Percentiles rank a stretch among this genome's conserved stretches.
Conservation (phyloP, 495 filamentous ascomycete genomes). For the Aspergillus funiculosus region DNA sequence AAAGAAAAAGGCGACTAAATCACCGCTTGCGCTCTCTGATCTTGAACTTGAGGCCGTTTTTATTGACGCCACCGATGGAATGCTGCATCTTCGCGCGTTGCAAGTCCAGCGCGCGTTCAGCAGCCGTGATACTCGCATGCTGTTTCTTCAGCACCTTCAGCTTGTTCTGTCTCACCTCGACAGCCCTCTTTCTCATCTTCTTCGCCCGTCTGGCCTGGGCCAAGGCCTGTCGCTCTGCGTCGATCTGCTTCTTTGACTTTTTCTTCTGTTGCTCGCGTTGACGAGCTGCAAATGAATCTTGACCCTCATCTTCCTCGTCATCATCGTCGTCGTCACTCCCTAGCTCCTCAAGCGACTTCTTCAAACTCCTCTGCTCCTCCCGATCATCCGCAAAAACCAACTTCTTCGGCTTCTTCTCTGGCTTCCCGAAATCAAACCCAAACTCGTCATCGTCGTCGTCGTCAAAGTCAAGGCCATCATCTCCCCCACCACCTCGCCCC, state of each 20-base stretch:
- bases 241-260: slow-evolving; percentile 36
- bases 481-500: slow-evolving; percentile 20
- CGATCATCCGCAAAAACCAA: slow-evolving; percentile 53
- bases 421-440: slow-evolving; percentile 23
- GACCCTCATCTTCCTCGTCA: slow-evolving; percentile 28
- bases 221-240: slow-evolving; percentile 37
- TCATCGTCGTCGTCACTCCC: slow-evolving; percentile 18
- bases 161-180: slow-evolving; percentile 46
- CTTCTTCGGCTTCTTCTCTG: slow-evolving; percentile 35
- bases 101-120: slow-evolving; percentile 71
- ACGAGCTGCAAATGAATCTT: slow-evolving; percentile 25
- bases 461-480: too few species aligned
- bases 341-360: slow-evolving; percentile 18
- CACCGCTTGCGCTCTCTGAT: slow-evolving; percentile 65
- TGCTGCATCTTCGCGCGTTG: slow-evolving; percentile 79
- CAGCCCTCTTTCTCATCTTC: slow-evolving; percentile 46
- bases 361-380: slow-evolving; percentile 43
- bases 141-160: slow-evolving; percentile 62
- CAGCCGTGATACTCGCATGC: slow-evolving; percentile 60
- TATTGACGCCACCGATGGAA: slow-evolving; percentile 71
- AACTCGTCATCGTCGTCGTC: slow-evolving; percentile 29
- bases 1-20: slow-evolving; percentile 4
- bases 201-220: slow-evolving; percentile 38
- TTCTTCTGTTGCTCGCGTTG: slow-evolving; percentile 24
- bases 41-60: slow-evolving; percentile 78